phyloP scores from a whole-genome alignment of 345 rosid genomes.

The Boechera retrofracta region DNA sequence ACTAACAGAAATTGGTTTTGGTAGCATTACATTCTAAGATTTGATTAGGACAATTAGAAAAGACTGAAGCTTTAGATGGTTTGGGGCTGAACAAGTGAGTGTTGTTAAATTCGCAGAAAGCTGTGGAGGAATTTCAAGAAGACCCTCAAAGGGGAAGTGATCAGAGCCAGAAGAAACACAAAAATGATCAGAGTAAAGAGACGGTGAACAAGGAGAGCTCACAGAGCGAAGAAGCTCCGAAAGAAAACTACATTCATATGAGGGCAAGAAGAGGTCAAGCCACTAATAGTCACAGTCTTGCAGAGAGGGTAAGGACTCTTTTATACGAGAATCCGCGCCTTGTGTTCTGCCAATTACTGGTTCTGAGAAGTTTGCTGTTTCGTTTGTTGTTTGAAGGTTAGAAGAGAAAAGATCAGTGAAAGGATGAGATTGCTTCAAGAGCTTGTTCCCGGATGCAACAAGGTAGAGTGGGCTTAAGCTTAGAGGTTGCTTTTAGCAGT shows the following conservation, averaged over 20 bases:
- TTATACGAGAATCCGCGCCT: conserved; percentile 10
- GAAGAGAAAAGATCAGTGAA: conserved; percentile 97
- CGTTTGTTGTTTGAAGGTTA: conserved; percentile 60
- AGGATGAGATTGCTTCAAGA: conserved; percentile 97
- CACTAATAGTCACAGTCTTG: conserved; percentile 96
- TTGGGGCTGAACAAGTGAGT: conserved; percentile 43
- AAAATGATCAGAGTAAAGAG: conserved; percentile 53
- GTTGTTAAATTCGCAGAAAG: conserved; percentile 43
- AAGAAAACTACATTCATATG: conserved; percentile 86
- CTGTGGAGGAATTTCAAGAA: conserved; percentile 56
- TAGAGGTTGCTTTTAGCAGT: conserved; percentile 8
- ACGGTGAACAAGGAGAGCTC: conserved; percentile 73
- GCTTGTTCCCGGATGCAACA: conserved; percentile 97
- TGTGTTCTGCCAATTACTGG: conserved; percentile 21
- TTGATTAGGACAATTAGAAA: background rate
- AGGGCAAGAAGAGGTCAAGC: conserved; percentile 98
- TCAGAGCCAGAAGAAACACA: conserved; percentile 69
- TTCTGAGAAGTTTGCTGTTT: conserved; percentile 16
- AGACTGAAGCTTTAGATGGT: conserved; percentile 28
- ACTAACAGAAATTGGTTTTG: conserved; percentile 5
- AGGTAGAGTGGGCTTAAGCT: conserved; percentile 54
- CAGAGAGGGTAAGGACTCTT: conserved; percentile 73
- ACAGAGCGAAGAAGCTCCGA: conserved; percentile 66
- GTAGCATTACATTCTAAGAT: conserved; percentile 2
- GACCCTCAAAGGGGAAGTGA: conserved; percentile 58